Evolutionary conservation across 2,329 filamentous ascomycete species (phyloP), one percentile per base, ranked within the genome.

Genomic region (Alternaria brassicae): DNA sequence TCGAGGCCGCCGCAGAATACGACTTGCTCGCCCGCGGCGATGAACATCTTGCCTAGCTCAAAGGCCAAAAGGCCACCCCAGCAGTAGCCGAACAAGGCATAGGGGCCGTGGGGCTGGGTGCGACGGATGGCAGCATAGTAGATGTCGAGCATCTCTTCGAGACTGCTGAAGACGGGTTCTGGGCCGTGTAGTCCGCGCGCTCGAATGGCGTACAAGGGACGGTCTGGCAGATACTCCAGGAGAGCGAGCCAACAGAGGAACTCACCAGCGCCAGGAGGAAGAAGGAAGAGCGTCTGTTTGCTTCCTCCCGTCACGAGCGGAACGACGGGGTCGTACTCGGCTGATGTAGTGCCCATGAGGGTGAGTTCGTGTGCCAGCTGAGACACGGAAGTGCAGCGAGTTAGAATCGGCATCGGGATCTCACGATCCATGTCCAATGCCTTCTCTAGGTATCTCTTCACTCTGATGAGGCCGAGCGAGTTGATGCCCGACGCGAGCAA

Each of bases 71-170:
- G 12, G 15, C 23, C 15, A 9, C 25, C 25, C 17, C 13, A 44
- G 10, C 77, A 82, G 62, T 85, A 85, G 0, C 84, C 84, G 0
- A 81, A 80, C 0, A 86, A 65, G 0, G 80, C 80, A 61, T 86
- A 86, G 0, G 84, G 84, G 0, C 84, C 83, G 0, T 71, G 17
- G 0, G 83, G 83, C 56, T 86, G 84, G 1, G 58, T 60, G 4
- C 53, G 25, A 15, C 77, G 77, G 47, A 86, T 80, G 0, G 78
- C 77, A 0, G 54, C 40, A 9, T 73, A 61, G 65, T 86, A 86
- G 0, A 68, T 77, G 1, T 68, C 58, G 2, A 83, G 70, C 1
- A 75, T 69, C 49, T 86, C 81, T 0, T 65, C 53, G 13, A 85
- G 71, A 28, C 56, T 69, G 0, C 45, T 54, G 68, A 84, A 84